These are phyloP conservation scores for Straminergon stramineum DNA, from an alignment of 225 moss, liverwort and hornwort genomes.

Conservation along the genomic window DNA sequence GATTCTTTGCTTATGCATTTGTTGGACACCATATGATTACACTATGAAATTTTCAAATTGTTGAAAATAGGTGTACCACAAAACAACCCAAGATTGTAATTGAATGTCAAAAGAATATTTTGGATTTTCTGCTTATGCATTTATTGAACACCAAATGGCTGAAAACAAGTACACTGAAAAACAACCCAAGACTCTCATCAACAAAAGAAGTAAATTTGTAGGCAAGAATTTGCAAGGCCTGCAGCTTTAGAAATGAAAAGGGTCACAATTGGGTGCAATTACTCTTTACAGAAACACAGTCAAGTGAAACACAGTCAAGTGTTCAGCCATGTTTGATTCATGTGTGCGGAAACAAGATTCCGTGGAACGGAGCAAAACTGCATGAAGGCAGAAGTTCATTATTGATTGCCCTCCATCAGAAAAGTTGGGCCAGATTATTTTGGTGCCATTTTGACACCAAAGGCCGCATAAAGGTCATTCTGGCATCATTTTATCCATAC, in stretches of 20 bases:
- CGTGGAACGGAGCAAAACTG: background rate
- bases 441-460: too few relatives aligned
- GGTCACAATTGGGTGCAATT: background rate
- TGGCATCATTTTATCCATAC: too few relatives aligned
- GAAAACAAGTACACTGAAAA: background rate
- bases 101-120: background rate
- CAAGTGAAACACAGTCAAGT: too few relatives aligned
- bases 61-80: accelerated
- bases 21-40: background rate
- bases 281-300: too few relatives aligned
- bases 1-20: background rate
- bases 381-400: background rate
- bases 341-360: background rate
- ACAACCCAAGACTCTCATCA: background rate
- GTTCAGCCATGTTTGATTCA: too few relatives aligned
- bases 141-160: accelerated
- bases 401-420: background rate
- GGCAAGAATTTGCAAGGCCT: accelerated
- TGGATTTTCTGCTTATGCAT: background rate
- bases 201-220: too few relatives aligned
- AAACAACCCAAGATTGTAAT: background rate
- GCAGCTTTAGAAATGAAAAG: accelerated
- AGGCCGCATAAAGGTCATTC: too few relatives aligned
- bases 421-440: too few relatives aligned
- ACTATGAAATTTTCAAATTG: background rate